phyloP scores from a whole-genome alignment of 257 asterid genomes.

The Haberlea rhodopensis region DNA sequence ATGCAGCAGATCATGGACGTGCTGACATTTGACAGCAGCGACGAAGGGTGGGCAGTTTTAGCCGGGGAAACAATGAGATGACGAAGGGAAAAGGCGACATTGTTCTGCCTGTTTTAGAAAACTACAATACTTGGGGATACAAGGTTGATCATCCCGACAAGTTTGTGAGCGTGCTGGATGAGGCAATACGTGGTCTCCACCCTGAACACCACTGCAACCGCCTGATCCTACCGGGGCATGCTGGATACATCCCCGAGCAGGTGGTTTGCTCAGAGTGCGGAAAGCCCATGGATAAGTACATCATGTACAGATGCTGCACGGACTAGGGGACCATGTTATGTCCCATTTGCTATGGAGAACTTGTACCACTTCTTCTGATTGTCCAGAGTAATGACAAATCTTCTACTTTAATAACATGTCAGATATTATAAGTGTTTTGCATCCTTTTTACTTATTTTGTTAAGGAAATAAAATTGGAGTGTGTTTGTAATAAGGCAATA shows the following conservation, averaged over 20 bases:
- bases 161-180: slow-evolving; percentile 50
- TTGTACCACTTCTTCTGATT: too few relatives aligned
- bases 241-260: slow-evolving; percentile 59
- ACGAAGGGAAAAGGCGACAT: slow-evolving; percentile 52
- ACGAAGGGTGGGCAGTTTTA: slow-evolving; percentile 77
- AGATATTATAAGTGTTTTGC: too few relatives aligned
- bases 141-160: slow-evolving; percentile 45
- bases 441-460: too few relatives aligned
- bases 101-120: slow-evolving; percentile 40
- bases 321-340: slow-evolving; percentile 35
- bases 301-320: slow-evolving; percentile 85
- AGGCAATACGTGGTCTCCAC: slow-evolving; percentile 39
- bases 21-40: slow-evolving; percentile 73
- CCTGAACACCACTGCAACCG: slow-evolving; percentile 78
- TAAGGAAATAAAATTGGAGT: background rate
- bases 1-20: slow-evolving; percentile 64
- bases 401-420: too few relatives aligned
- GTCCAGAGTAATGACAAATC: too few relatives aligned
- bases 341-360: too few relatives aligned
- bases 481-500: background rate
- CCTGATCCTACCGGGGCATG: slow-evolving; percentile 58
- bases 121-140: slow-evolving; percentile 40
- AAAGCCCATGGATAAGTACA: slow-evolving; percentile 70
- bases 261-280: slow-evolving; percentile 79
- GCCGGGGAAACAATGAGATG: slow-evolving; percentile 51